phyloP scores from a whole-genome alignment of 1,284 basidiomycete species.

The Cryptococcus sp. region DNA sequence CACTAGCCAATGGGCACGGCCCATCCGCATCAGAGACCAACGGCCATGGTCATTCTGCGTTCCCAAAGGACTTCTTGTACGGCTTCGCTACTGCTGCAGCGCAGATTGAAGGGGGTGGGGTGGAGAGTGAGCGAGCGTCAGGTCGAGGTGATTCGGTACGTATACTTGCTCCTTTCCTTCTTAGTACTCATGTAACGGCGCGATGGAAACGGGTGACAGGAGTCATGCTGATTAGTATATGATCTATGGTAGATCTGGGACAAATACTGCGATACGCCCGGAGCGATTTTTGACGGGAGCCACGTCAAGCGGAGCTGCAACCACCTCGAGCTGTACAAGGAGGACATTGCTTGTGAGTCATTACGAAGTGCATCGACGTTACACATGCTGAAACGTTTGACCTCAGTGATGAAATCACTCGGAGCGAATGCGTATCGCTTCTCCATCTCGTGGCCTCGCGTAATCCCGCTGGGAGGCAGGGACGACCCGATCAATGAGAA shows the following conservation, averaged over 20 bases:
- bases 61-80: slow-evolving; percentile 57
- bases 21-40: too few species aligned
- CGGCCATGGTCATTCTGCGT: not conserved
- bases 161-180: not conserved
- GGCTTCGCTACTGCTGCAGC: slow-evolving; percentile 38
- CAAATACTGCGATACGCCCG: slow-evolving; percentile 65
- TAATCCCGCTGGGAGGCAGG: slow-evolving; percentile 66
- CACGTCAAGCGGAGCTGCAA: slow-evolving; percentile 70
- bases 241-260: slow-evolving; percentile 78
- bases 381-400: not conserved
- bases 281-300: slow-evolving; percentile 65
- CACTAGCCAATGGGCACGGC: too few species aligned
- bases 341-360: slow-evolving; percentile 61
- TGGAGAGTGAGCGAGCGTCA: slow-evolving; percentile 29
- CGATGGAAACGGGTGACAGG: too few species aligned
- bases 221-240: too few species aligned
- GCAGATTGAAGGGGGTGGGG: slow-evolving; percentile 37
- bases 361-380: not conserved
- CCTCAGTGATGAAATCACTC: slow-evolving; percentile 59
- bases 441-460: slow-evolving; percentile 71
- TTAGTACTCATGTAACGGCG: too few species aligned
- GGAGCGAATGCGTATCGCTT: slow-evolving; percentile 66
- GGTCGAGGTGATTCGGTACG: slow-evolving; percentile 36
- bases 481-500: slow-evolving; percentile 68
- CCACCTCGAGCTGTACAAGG: slow-evolving; percentile 67